Evolutionary conservation across 2,329 filamentous ascomycete genomes (phyloP), one percentile per base, ranked within the genome.

Genomic region (Endoconidiophora laricicola): DNA sequence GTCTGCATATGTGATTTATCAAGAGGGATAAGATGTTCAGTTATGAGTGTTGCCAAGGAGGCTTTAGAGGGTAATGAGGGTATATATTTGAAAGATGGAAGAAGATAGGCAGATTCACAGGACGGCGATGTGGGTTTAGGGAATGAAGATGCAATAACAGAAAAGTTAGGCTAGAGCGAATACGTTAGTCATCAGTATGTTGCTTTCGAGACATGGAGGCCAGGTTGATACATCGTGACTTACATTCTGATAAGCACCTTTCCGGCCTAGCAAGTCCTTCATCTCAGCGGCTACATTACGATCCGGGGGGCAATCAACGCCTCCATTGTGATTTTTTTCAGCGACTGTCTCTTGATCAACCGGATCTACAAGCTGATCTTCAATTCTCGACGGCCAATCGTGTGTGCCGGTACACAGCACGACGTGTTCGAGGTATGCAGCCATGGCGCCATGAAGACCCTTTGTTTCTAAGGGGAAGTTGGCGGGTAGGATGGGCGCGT

Each of bases 301-400:
- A 12, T 24, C 6, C 42, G 42, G 7, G 4, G 16, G 39, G 4
- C 23, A 2, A 29, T 45, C 43, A 41, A 22, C 22, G 22, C 16
- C 39, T n/a, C 39, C n/a, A 29, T n/a, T 18, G 12, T 5, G 23
- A 29, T 29, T 16, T 18, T 18, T 18, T 33, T 33, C 2, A 41
- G 20, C 44, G 44, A 22, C 6, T 14, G 10, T 20, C 4, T n/a
- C 26, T 56, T 78, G 72, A 14, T 39, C 16, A 16, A 20, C 20
- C 14, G 7, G 23, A 6, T 26, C 16, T 4, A 20, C 44, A 3
- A 4, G 29, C 3, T 18, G 42, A 43, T 94, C 80, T 61, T 94
- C 87, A 55, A 95, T 93, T 52, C 77, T 76, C 59, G 83, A 88
- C 24, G 72, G 69, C 88, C 88, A 95, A 65, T 94, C 84, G 26